Percentiles rank a stretch among this genome's conserved stretches.
Conservation (phyloP, 2,329 filamentous ascomycete species). For the Trichoderma simmonsii region DNA sequence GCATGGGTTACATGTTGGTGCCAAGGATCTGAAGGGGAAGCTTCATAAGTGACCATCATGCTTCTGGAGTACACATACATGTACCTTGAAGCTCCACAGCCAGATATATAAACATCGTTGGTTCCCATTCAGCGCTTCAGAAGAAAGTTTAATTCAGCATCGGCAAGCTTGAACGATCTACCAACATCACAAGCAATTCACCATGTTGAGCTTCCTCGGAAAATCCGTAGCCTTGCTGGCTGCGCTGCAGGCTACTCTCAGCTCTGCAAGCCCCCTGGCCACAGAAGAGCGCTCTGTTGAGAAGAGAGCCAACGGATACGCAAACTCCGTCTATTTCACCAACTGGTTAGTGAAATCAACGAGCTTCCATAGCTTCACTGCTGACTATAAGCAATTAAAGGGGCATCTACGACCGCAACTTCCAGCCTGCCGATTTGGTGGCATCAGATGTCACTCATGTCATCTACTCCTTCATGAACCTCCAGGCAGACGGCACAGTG, state of each 20-base stretch:
- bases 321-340: conserved; percentile 46
- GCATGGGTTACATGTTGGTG: conserved; percentile 4
- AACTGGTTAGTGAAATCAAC: conserved; percentile 43
- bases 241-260: conserved; percentile 26
- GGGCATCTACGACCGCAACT: conserved; percentile 74
- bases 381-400: conserved; percentile 30
- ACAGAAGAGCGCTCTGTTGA: conserved; percentile 11
- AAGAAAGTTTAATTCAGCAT: neutral
- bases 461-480: conserved; percentile 77
- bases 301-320: conserved; percentile 25
- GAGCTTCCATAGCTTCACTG: neutral
- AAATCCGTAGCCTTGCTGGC: conserved; percentile 29
- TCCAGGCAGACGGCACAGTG: conserved; percentile 69
- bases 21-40: neutral
- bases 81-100: neutral
- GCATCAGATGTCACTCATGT: conserved; percentile 70
- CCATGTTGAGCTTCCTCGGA: conserved; percentile 23
- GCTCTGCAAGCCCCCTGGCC: conserved; percentile 24
- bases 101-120: conserved; percentile 5
- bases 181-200: neutral
- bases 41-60: neutral
- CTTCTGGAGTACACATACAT: neutral
- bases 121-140: neutral
- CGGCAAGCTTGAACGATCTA: neutral
- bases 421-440: conserved; percentile 68